Evolutionary conservation across 768 basidiomycete genomes (phyloP).

Genomic region (Boletus patriciae): DNA sequence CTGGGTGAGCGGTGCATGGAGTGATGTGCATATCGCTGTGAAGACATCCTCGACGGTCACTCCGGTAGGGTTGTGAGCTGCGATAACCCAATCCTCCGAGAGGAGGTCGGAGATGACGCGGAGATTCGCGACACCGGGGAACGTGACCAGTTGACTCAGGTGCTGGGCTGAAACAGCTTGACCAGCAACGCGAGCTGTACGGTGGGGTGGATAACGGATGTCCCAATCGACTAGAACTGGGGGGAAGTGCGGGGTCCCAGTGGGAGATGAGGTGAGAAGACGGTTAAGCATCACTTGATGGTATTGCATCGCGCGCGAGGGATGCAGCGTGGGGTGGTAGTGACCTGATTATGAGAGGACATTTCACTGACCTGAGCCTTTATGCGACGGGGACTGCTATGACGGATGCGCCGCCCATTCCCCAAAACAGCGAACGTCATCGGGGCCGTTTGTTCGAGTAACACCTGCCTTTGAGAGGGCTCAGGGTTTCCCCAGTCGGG

Average conservation of each 20-base stretch:
- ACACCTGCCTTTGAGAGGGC: conserved; percentile 19
- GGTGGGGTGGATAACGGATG: conserved; percentile 43
- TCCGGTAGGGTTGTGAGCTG: conserved; percentile 41
- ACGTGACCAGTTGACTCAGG: conserved; percentile 44
- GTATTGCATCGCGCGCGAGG: conserved; percentile 12
- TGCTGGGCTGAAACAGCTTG: conserved; percentile 18
- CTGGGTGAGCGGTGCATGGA: conserved; percentile 40
- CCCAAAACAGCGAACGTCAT: neutral
- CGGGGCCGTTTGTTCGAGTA: conserved; percentile 6
- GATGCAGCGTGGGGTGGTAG: conserved; percentile 1
- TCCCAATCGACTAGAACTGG: conserved; percentile 49
- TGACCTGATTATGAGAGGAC: neutral
- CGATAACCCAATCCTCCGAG: conserved; percentile 43
- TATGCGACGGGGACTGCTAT: conserved; percentile 10
- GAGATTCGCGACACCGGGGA: conserved; percentile 40
- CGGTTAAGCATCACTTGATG: conserved; percentile 17
- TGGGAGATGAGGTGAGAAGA: conserved; percentile 16
- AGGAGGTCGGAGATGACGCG: conserved; percentile 48
- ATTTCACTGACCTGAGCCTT: conserved; percentile 6
- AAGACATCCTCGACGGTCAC: conserved; percentile 57
- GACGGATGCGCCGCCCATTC: neutral
- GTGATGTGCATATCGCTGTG: conserved; percentile 41
- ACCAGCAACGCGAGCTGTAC: conserved; percentile 14
- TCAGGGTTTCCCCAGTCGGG: neutral
- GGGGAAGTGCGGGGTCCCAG: conserved; percentile 9